Evolutionary conservation across 2,329 filamentous ascomycete genomes (phyloP), one percentile per base, ranked within the genome.

Genomic region (Calycina herbarum): DNA sequence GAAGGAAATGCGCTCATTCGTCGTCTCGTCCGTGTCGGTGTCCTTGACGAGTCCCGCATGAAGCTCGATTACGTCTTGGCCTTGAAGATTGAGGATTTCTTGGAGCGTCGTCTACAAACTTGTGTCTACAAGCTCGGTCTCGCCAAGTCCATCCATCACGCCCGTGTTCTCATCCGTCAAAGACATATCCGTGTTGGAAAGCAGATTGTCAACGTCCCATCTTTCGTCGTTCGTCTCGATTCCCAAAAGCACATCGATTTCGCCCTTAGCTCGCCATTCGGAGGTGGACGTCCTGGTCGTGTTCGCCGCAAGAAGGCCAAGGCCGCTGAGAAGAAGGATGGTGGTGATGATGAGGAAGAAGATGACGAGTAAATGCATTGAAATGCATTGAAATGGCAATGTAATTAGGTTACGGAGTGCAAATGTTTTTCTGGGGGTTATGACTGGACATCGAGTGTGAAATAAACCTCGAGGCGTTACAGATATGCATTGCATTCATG

Each of bases 191-290:
- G 94, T 80, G 95, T 99, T 80, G 95, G 95, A 85, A 99, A 99
- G 92, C 95, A 99, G 88, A 98, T 99, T 81, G 95, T 99, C 88
- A 99, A 99, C 85, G 95, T 99, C 69, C 95, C 95, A 73, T 98
- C 94, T 64, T 99, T 97, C 91, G 91, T 99, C 81, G 95, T 99
- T 83, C 95, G 95, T 85, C 93, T 99, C 79, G 95, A 99, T 88
- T 97, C 94, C 78, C 95, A 99, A 90, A 99, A 99, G 92, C 95
- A 99, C 91, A 98, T 99, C 78, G 95, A 99, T 88, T 98, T 99
- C 82, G 88, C 95, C 71, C 89, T 99, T 74, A 96, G 90, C 84
- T 98, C 94, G 80, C 94, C 95, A 81, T 97, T 97, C 78, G 95
- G 95, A 83, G 94, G 94, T 81, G 95, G 95, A 80, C 94, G 95